Evolutionary conservation across 345 rosid genomes (phyloP).

Genomic region (Ceriops tagal): DNA sequence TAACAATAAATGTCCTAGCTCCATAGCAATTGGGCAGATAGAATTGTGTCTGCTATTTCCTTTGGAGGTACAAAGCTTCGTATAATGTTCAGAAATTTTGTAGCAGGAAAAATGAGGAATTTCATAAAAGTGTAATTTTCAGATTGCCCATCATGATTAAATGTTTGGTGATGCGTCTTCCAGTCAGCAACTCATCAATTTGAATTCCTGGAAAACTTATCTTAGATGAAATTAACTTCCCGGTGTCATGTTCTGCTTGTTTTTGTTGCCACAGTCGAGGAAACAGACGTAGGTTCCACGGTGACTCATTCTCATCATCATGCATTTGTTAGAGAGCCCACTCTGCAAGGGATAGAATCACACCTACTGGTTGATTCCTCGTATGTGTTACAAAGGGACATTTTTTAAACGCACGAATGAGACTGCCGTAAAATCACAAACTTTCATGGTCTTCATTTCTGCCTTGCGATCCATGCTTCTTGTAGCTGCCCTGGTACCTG

Average conservation of each 20-base stretch:
- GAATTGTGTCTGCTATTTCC: neutral
- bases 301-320: neutral
- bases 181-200: too few species aligned
- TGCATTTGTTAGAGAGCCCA: too few species aligned
- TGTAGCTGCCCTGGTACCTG: neutral
- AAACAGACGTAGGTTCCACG: too few species aligned
- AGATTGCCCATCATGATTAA: too few species aligned
- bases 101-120: too few species aligned
- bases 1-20: too few species aligned
- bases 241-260: neutral
- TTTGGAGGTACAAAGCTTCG: neutral
- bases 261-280: constrained; percentile 2
- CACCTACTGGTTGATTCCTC: neutral
- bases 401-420: neutral
- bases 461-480: neutral
- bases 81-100: too few species aligned
- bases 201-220: neutral
- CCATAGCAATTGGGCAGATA: too few species aligned
- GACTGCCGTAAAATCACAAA: neutral
- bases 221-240: neutral
- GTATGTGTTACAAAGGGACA: too few species aligned
- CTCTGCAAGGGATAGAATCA: neutral
- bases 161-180: too few species aligned
- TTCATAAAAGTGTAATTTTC: too few species aligned
- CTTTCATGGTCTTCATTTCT: neutral